Percentiles rank a stretch among this genome's conserved stretches.
These are phyloP conservation scores for Santalum album DNA, from an alignment of 164 flowering plant species.

Conservation along the genomic window DNA sequence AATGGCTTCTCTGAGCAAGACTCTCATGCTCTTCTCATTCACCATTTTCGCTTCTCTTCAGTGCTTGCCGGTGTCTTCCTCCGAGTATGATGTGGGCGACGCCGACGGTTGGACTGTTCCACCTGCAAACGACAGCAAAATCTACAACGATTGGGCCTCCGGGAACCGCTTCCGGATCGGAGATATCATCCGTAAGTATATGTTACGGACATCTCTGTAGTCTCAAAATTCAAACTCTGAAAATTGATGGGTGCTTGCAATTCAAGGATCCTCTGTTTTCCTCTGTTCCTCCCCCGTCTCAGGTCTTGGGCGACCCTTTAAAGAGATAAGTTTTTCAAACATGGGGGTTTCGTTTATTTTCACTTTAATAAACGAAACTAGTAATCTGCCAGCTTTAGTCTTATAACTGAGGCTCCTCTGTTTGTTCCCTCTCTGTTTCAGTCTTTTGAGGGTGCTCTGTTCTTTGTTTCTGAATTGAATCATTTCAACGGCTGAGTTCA, in stretches of 20 bases:
- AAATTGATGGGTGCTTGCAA: no score
- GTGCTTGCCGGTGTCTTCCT: constrained; percentile 14
- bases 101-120: constrained; percentile 47
- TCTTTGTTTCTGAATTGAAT: neutral
- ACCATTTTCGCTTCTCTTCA: constrained; percentile 12
- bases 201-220: neutral
- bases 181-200: constrained; percentile 40
- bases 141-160: constrained; percentile 60
- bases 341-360: no score
- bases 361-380: no score
- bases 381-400: no score
- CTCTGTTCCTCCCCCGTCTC: no score
- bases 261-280: neutral
- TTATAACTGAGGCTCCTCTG: neutral
- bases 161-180: constrained; percentile 43
- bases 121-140: constrained; percentile 21
- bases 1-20: neutral
- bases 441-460: neutral
- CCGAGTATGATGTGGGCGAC: constrained; percentile 37
- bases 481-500: no score
- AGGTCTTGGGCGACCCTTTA: no score
- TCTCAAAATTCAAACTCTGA: no score
- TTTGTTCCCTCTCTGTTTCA: neutral
- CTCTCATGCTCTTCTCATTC: constrained; percentile 11
- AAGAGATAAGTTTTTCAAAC: no score